Percentiles rank a stretch among this genome's conserved stretches.
These are phyloP conservation scores for Poronia punctata DNA, from an alignment of 495 filamentous ascomycete species.

Conservation along the genomic window DNA sequence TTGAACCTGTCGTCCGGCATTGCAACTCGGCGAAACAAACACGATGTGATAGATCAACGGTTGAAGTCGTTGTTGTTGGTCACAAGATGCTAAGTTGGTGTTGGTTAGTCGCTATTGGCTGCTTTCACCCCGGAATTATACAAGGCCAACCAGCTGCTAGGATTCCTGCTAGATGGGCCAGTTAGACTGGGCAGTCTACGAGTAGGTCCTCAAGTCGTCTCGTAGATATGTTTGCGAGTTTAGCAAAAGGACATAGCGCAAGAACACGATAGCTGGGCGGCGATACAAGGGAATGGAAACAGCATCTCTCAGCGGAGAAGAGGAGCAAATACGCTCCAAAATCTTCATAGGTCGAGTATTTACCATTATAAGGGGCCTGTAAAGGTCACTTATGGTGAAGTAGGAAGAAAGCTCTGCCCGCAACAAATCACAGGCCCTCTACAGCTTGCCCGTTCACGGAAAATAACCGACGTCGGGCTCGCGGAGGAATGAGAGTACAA, in stretches of 20 bases:
- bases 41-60: too few relatives aligned
- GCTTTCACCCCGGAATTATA: too few relatives aligned
- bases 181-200: neutral
- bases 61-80: too few relatives aligned
- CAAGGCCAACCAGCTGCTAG: too few relatives aligned
- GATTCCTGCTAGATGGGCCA: slow-evolving; percentile 3
- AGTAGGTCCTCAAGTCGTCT: neutral
- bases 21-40: too few relatives aligned
- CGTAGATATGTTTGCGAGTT: slow-evolving; percentile 2
- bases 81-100: too few relatives aligned
- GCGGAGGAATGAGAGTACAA: slow-evolving; percentile 4
- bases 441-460: slow-evolving; percentile 5
- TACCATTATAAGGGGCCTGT: slow-evolving; percentile 5
- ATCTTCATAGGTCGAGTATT: slow-evolving; percentile 3
- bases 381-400: slow-evolving; percentile 6
- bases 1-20: too few relatives aligned
- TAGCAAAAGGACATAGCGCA: neutral
- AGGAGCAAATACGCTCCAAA: slow-evolving; percentile 8
- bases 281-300: slow-evolving; percentile 4
- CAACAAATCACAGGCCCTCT: slow-evolving; percentile 7
- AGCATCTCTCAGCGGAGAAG: slow-evolving; percentile 6
- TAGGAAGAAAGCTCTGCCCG: slow-evolving; percentile 1
- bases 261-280: slow-evolving; percentile 3
- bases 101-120: too few relatives aligned
- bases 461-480: slow-evolving; percentile 6